These are phyloP conservation scores for Jacaranda mimosifolia DNA, from an alignment of 257 asterid species.

Conservation along the genomic window DNA sequence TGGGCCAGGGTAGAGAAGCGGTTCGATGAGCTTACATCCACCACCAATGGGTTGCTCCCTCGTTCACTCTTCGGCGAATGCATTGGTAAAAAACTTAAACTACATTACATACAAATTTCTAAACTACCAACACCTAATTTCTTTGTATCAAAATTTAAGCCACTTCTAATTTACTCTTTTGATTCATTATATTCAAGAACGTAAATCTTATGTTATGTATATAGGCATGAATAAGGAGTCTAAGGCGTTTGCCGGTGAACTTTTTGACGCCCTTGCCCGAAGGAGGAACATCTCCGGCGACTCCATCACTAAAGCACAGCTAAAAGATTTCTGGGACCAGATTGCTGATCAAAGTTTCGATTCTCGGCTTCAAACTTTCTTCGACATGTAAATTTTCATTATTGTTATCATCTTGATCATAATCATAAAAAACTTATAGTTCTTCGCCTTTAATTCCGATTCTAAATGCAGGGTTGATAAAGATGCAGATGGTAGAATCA, in stretches of 20 bases:
- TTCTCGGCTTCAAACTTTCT: conserved; percentile 84
- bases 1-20: conserved; percentile 81
- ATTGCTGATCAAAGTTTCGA: conserved; percentile 86
- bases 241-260: conserved; percentile 77
- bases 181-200: background rate
- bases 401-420: background rate
- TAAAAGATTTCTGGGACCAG: conserved; percentile 85
- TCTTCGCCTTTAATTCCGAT: background rate
- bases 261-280: conserved; percentile 77
- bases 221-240: conserved; percentile 87
- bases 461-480: conserved; percentile 83
- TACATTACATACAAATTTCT: conserved; percentile 2
- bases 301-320: conserved; percentile 62
- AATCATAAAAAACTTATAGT: background rate
- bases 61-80: conserved; percentile 80
- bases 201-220: background rate
- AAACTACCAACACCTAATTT: conserved; percentile 26
- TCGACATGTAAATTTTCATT: conserved; percentile 67
- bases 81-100: conserved; percentile 60
- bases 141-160: conserved; percentile 9
- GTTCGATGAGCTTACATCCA: conserved; percentile 63
- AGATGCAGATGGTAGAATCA: conserved; percentile 84
- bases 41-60: conserved; percentile 65
- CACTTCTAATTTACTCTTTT: conserved; percentile 31
- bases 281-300: conserved; percentile 66